Base-by-base conservation (phyloP, 257 asterid species). In the Striga asiatica region DNA sequence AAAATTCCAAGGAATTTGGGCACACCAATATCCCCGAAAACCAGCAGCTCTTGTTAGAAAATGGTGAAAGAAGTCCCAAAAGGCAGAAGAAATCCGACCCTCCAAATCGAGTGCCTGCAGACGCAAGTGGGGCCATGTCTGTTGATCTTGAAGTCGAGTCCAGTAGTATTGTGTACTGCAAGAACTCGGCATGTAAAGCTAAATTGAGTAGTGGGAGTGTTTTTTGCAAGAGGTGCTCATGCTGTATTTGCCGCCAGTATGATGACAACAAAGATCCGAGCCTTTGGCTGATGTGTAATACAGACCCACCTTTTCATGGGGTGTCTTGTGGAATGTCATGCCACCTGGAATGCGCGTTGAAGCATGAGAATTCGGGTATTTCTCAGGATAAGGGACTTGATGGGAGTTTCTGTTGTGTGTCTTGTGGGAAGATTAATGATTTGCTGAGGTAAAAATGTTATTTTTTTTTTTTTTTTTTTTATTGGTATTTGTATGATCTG, bases 191-290 rank as follows among this genome's bases (percentile, higher is more conserved):
- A 9, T 88, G 96, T 71, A 76, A 75, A 76, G 96, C 93, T 62
- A 70, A 73, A 50, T 45, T 84, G 69, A 74, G 58, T 12, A 17
- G 55, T 0, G 79, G 42, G 37, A 81, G 78, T 4, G 61, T 19
- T 27, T 88, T 84, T 73, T 88, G 96, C 75, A 88, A 73, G 62
- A 52, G 96, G 65, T 88, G 96, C 66, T 77, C 94, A 8, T 88
- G 96, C 73, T 79, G 89, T 60, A 79, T 88, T 32, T 88, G 96
- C 56, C 78, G 66, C 45, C 69, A 37, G 65, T 88, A 74, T 51
- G 96, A 88, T 59, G 96, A 88, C 57, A 88, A 88, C 54, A 88
- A 88, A 74, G 96, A 88, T 62, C 94, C 96, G 1, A 74, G 89
- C 64, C 61, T 87, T 61, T 87, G 96, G 96, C 64, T 87, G 47